Percentiles rank a stretch among this genome's conserved stretches.
Conservation (phyloP, 2,329 filamentous ascomycete species). For the Beauveria scarabaeidicola region DNA sequence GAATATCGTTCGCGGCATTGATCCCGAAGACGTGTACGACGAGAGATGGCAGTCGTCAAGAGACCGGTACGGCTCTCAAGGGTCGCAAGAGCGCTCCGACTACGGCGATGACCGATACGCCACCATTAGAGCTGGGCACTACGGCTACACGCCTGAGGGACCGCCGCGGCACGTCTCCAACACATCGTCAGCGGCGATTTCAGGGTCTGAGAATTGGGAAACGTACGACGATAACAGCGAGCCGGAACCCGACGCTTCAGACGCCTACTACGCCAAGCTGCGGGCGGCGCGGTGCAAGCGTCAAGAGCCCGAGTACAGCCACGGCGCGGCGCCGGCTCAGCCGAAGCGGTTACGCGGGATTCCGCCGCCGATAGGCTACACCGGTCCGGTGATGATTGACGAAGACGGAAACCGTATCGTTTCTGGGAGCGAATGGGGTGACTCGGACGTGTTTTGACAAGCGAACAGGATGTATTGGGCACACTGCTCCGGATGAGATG, state of each 20-base stretch:
- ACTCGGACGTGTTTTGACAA: slow-evolving; percentile 50
- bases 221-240: slow-evolving; percentile 84
- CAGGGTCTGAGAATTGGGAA: slow-evolving; percentile 95
- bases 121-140: slow-evolving; percentile 30
- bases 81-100: slow-evolving; percentile 23
- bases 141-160: slow-evolving; percentile 33
- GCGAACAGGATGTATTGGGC: not conserved
- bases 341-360: slow-evolving; percentile 47
- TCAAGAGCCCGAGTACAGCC: slow-evolving; percentile 41
- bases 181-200: slow-evolving; percentile 67
- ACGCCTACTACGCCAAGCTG: slow-evolving; percentile 73
- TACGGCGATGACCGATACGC: slow-evolving; percentile 33
- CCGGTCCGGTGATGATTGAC: slow-evolving; percentile 42
- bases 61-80: slow-evolving; percentile 32
- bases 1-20: slow-evolving; percentile 50
- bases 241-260: slow-evolving; percentile 64
- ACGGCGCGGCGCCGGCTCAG: slow-evolving; percentile 33
- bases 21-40: slow-evolving; percentile 81
- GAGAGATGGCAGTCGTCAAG: slow-evolving; percentile 39
- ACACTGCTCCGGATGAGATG: not conserved
- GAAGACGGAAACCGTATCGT: slow-evolving; percentile 53
- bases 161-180: slow-evolving; percentile 50
- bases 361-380: slow-evolving; percentile 39
- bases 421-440: slow-evolving; percentile 60
- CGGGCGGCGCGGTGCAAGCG: slow-evolving; percentile 60